These are phyloP conservation scores for Calonectria henricotiae DNA, from an alignment of 2,329 filamentous ascomycete species.

Conservation along the genomic window DNA sequence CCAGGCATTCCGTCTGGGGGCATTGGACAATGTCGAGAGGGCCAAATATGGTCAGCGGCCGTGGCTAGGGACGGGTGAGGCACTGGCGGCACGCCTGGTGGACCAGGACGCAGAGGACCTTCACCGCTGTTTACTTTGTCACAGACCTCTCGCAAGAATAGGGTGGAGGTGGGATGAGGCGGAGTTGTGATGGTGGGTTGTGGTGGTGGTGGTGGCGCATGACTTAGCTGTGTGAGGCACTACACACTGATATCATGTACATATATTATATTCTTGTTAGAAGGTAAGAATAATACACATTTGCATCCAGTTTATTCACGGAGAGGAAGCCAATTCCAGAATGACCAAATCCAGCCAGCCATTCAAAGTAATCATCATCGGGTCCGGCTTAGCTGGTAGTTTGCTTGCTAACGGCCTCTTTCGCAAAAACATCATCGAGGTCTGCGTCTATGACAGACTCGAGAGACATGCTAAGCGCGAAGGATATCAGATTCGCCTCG, in stretches of 20 bases:
- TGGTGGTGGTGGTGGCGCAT: slow-evolving; percentile 2
- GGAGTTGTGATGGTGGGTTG: not conserved
- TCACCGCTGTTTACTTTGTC: not conserved
- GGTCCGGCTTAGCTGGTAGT: slow-evolving; percentile 6
- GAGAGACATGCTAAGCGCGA: not conserved
- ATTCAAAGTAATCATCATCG: slow-evolving; percentile 13
- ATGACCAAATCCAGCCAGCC: not conserved
- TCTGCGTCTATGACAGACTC: not conserved
- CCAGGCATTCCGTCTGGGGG: not conserved
- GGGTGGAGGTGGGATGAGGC: slow-evolving; percentile 9
- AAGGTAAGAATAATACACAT: too few relatives aligned
- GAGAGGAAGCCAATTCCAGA: not conserved
- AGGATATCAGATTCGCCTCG: slow-evolving; percentile 8
- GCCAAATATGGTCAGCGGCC: slow-evolving; percentile 2
- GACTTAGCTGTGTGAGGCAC: not conserved
- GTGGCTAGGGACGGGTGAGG: not conserved
- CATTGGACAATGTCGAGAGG: not conserved
- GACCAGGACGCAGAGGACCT: not conserved
- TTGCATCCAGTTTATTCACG: not conserved
- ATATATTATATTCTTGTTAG: not conserved
- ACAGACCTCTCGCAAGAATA: not conserved
- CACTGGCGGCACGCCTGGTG: not conserved
- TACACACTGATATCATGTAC: not conserved
- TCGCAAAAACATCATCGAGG: not conserved
- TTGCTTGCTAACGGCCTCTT: slow-evolving; percentile 16